Conservation (phyloP, 2,329 filamentous ascomycete genomes). For the Acephala macrosclerotiorum region DNA sequence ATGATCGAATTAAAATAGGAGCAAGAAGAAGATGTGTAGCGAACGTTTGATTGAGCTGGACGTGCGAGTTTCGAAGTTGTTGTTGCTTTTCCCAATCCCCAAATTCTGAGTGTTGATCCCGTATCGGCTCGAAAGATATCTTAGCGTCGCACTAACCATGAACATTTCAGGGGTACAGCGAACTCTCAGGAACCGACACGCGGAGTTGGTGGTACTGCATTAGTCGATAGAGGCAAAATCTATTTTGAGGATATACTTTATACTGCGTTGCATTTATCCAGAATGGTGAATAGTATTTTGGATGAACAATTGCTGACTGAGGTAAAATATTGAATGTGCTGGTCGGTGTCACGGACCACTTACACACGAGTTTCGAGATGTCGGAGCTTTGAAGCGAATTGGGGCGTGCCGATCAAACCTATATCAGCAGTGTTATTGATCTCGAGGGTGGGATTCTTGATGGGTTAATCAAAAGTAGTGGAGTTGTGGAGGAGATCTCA, state of each 20-base stretch:
- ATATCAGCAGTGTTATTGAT: conserved; percentile 6
- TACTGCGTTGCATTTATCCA: not conserved
- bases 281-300: no score
- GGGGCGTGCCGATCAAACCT: not conserved
- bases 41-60: not conserved
- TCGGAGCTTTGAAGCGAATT: not conserved
- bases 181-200: not conserved
- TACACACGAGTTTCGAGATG: conserved; percentile 18
- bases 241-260: not conserved
- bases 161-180: conserved; percentile 8
- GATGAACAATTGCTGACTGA: not conserved
- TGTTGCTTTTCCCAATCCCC: not conserved
- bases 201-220: not conserved
- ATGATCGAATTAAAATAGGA: not conserved
- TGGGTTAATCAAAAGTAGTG: not conserved
- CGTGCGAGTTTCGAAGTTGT: not conserved
- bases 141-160: conserved; percentile 10
- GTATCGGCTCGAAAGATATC: conserved; percentile 6
- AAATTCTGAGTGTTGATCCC: conserved; percentile 3
- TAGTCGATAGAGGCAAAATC: not conserved
- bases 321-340: not conserved
- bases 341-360: conserved; percentile 3
- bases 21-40: conserved; percentile 7
- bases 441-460: no score
- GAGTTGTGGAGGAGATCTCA: not conserved